Evolutionary conservation across 2,329 filamentous ascomycete genomes (phyloP).

Genomic region (Sporothrix protearum): DNA sequence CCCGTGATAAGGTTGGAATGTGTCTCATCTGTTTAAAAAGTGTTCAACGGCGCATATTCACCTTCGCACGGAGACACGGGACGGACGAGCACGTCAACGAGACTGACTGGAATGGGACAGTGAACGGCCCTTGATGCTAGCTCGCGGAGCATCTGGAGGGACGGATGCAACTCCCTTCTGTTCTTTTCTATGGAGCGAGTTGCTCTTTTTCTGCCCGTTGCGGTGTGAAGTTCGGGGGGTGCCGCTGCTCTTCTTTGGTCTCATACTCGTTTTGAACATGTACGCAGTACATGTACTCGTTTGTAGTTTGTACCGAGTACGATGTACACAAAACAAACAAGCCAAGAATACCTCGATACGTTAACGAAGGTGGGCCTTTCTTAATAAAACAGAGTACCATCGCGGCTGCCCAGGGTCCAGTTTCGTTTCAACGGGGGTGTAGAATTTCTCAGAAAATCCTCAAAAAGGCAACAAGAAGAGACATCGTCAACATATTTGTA

Average conservation of each 20-base stretch:
- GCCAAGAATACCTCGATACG: not conserved
- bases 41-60: not conserved
- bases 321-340: not conserved
- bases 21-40: not conserved
- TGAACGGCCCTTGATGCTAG: conserved; percentile 1
- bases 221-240: not conserved
- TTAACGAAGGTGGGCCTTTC: conserved; percentile 12
- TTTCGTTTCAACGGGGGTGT: conserved; percentile 20
- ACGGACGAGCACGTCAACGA: conserved; percentile 13
- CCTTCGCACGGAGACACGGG: conserved; percentile 11
- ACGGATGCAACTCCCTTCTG: not conserved
- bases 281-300: not conserved
- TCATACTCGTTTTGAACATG: no score
- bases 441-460: not conserved
- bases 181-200: not conserved
- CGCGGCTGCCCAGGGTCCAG: not conserved
- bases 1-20: conserved; percentile 5
- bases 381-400: conserved; percentile 24
- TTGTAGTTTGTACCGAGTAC: not conserved
- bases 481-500: conserved; percentile 13
- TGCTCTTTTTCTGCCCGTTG: conserved; percentile 2
- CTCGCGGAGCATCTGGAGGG: not conserved
- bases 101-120: conserved; percentile 4
- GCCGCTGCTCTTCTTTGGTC: not conserved
- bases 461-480: not conserved